Evolutionary conservation across 2,329 filamentous ascomycete species (phyloP).

Genomic region (Diaporthe sp.): DNA sequence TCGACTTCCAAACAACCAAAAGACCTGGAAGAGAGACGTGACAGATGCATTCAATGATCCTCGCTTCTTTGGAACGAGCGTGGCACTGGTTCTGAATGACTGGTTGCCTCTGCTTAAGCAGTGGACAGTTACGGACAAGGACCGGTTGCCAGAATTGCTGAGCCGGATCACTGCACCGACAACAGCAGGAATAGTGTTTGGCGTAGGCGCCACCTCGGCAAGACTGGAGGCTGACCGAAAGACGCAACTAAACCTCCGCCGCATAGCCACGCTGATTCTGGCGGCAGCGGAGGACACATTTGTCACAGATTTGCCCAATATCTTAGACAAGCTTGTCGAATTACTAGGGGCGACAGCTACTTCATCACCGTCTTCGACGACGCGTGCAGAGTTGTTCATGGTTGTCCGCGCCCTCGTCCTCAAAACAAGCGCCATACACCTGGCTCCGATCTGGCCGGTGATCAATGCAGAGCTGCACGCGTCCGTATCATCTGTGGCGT

Average conservation of each 20-base stretch:
- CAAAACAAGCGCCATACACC: slow-evolving; percentile 81
- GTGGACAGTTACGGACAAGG: slow-evolving; percentile 89
- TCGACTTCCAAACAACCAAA: slow-evolving; percentile 83
- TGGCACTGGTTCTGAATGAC: slow-evolving; percentile 74
- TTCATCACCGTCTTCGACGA: slow-evolving; percentile 91
- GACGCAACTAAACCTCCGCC: slow-evolving; percentile 88
- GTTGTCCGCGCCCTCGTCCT: slow-evolving; percentile 85
- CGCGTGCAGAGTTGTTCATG: slow-evolving; percentile 90
- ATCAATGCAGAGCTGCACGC: slow-evolving; percentile 88
- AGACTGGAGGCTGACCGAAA: slow-evolving; percentile 94
- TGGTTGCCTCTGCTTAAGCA: slow-evolving; percentile 90
- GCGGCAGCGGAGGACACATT: slow-evolving; percentile 84
- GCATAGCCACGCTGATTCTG: slow-evolving; percentile 83
- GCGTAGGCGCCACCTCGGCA: slow-evolving; percentile 95
- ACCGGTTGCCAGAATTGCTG: slow-evolving; percentile 85
- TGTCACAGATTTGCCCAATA: slow-evolving; percentile 77
- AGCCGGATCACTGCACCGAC: slow-evolving; percentile 85
- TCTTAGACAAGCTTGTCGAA: slow-evolving; percentile 89
- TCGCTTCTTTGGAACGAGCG: slow-evolving; percentile 82
- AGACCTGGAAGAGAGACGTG: slow-evolving; percentile 93
- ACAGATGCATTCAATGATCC: slow-evolving; percentile 91
- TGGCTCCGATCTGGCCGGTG: slow-evolving; percentile 90
- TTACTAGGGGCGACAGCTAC: slow-evolving; percentile 85
- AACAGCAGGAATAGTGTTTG: slow-evolving; percentile 96
- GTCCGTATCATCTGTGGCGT: slow-evolving; percentile 80